Conservation (phyloP, 768 basidiomycete genomes). For the Kwoniella sp. region DNA sequence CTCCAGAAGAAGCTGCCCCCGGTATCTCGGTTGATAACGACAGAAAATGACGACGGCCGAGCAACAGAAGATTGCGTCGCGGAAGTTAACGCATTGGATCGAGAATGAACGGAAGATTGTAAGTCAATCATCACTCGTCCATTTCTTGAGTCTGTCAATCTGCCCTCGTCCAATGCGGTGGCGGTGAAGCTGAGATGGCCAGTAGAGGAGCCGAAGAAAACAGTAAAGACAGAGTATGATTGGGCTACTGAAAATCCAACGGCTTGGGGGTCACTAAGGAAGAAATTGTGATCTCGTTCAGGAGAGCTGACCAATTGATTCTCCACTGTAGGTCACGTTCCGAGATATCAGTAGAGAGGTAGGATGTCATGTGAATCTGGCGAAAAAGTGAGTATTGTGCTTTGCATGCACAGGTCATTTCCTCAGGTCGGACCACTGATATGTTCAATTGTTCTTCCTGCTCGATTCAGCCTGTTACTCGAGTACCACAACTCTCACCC, state of each 20-base stretch:
- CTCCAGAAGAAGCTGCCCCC: too few relatives aligned
- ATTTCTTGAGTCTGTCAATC: too few relatives aligned
- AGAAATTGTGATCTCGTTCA: too few relatives aligned
- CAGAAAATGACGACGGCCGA: slow-evolving; percentile 23
- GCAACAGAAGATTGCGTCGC: slow-evolving; percentile 25
- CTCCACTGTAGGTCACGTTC: slow-evolving; percentile 38
- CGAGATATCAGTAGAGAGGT: slow-evolving; percentile 46
- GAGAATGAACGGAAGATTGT: slow-evolving; percentile 43
- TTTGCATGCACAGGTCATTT: too few relatives aligned
- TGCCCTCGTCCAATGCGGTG: too few relatives aligned
- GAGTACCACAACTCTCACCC: slow-evolving; percentile 24
- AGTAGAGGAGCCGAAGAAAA: too few relatives aligned
- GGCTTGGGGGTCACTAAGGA: background rate
- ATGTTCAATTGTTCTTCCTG: too few relatives aligned
- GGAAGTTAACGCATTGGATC: slow-evolving; percentile 43
- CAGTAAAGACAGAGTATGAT: too few relatives aligned
- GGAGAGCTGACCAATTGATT: background rate
- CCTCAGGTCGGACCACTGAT: too few relatives aligned
- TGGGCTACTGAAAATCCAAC: background rate
- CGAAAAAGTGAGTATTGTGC: slow-evolving; percentile 45
- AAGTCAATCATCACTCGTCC: slow-evolving; percentile 11
- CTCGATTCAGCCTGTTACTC: slow-evolving; percentile 21
- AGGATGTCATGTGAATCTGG: slow-evolving; percentile 45
- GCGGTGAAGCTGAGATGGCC: too few relatives aligned
- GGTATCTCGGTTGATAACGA: background rate